Base-by-base conservation (phyloP, 129 eudicot species). In the Scalesia atractyloides region DNA sequence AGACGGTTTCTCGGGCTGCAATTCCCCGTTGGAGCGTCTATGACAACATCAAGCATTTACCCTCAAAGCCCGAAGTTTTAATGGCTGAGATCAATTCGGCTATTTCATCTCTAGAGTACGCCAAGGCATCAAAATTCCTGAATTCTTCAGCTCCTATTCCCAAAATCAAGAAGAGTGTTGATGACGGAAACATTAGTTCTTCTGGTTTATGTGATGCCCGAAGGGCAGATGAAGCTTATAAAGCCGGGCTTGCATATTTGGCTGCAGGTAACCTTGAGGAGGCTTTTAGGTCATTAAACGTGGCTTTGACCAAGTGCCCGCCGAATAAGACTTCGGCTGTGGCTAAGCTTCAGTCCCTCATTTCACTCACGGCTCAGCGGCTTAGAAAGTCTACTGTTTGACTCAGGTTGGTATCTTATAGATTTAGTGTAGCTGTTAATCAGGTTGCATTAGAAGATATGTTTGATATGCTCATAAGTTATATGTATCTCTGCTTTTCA, bases 51-150 rank as follows among this genome's bases (percentile, higher is more conserved):
- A 87, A 82, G 72, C 62, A 7, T 7, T 65, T 71, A 15, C 81
- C 89, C 9, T 26, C 72, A 71, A 63, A 76, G 14, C 98, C 98
- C 5, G 91, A 92, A 34, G 80, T 82, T 43, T 84, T 92, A 37
- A 89, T 92, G 96, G 84, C 86, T 18, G 92, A 89, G 75, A 89
- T 89, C 24, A 87, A 89, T 74, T 72, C 88, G 37, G 96, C 90
- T 17, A 87, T 89, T 76, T 84, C 88, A 11, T 74, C 96, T 22
- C 68, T 86, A 26, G 96, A 92, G 82, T 89, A 80, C 57, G 81
- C 84, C 50, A 91, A 74, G 52, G 86, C 98, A 51, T 76, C 83
- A 15, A 72, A 79, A 51, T 71, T 74, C 46, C 65, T 81, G 47
- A 75, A 82, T 16, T 0, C 81, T 76, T 72, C 76, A 20, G 51